Conservation (phyloP, 208 protist species). For the Angomonas deanei region DNA sequence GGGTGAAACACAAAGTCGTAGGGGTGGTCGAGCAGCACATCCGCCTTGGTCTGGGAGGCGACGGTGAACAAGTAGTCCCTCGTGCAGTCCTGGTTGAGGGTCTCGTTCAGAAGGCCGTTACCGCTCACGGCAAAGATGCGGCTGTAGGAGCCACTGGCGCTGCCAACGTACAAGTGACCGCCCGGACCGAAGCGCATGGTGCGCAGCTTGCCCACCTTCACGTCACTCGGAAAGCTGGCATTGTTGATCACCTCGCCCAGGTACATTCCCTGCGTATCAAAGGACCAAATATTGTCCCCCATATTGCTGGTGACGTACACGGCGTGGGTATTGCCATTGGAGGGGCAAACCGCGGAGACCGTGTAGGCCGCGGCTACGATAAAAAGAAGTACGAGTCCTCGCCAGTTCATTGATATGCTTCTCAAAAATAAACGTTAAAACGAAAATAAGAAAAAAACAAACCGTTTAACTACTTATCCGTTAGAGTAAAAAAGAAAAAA, state of each 20-base stretch:
- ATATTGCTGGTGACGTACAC: conserved; percentile 87
- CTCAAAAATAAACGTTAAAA: no score
- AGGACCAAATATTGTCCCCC: conserved; percentile 86
- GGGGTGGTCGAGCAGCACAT: conserved; percentile 85
- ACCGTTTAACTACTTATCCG: no score
- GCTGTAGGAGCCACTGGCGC: conserved; percentile 74
- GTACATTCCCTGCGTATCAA: conserved; percentile 73
- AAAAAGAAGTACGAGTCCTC: neutral
- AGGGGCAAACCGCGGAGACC: conserved; percentile 38
- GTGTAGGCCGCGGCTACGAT: conserved; percentile 11
- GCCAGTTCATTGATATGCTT: conserved; percentile 1
- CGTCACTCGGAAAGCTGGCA: conserved; percentile 47
- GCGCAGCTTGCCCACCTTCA: conserved; percentile 77
- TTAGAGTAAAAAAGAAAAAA: no score
- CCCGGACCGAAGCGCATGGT: conserved; percentile 77
- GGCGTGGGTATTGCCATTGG: conserved; percentile 83
- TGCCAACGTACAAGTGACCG: conserved; percentile 79
- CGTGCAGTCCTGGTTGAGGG: conserved; percentile 58
- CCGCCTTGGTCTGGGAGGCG: conserved; percentile 31
- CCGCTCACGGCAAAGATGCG: conserved; percentile 84
- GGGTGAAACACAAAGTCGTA: conserved; percentile 83
- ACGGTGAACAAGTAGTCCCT: conserved; percentile 83
- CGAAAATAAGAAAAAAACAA: no score
- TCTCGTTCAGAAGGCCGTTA: conserved; percentile 82
- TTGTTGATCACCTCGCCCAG: conserved; percentile 73